These are phyloP conservation scores for grape (Vitis vinifera) DNA, from an alignment of 164 flowering plant species.

Conservation along the genomic window DNA sequence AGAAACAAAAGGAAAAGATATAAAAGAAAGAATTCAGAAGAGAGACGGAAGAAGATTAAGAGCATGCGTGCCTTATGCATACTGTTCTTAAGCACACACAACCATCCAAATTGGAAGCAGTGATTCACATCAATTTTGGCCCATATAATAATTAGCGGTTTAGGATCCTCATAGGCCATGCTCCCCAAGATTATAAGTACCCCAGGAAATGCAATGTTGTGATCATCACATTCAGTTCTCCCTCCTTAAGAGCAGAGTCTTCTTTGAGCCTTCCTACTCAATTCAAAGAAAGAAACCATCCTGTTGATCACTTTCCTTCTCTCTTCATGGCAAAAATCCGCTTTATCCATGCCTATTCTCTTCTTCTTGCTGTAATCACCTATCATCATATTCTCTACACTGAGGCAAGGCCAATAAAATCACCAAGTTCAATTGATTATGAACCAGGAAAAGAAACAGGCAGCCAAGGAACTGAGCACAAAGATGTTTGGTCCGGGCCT, in stretches of 20 bases:
- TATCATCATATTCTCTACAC: slow-evolving; percentile 7
- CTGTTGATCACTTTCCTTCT: neutral
- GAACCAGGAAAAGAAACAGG: too few relatives aligned
- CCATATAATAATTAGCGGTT: too few relatives aligned
- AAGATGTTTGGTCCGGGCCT: neutral
- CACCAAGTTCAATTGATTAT: neutral
- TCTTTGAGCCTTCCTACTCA: neutral
- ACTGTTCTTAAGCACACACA: too few relatives aligned
- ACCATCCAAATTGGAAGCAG: too few relatives aligned
- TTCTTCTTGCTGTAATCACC: slow-evolving; percentile 21
- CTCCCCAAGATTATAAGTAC: neutral
- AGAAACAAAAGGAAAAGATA: too few relatives aligned
- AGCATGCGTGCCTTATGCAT: too few relatives aligned
- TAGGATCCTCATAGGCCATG: too few relatives aligned
- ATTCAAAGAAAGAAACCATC: neutral
- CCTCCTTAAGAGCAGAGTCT: too few relatives aligned
- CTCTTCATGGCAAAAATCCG: slow-evolving; percentile 10
- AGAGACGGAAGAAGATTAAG: too few relatives aligned
- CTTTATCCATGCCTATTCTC: neutral
- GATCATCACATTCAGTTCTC: neutral
- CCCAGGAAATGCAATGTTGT: neutral
- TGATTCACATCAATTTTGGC: too few relatives aligned
- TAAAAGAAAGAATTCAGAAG: too few relatives aligned
- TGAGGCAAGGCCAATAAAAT: slow-evolving; percentile 26
- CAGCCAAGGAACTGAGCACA: neutral